phyloP scores from a whole-genome alignment of 108 stramenopile genomes.

The Ochromonas danica region DNA sequence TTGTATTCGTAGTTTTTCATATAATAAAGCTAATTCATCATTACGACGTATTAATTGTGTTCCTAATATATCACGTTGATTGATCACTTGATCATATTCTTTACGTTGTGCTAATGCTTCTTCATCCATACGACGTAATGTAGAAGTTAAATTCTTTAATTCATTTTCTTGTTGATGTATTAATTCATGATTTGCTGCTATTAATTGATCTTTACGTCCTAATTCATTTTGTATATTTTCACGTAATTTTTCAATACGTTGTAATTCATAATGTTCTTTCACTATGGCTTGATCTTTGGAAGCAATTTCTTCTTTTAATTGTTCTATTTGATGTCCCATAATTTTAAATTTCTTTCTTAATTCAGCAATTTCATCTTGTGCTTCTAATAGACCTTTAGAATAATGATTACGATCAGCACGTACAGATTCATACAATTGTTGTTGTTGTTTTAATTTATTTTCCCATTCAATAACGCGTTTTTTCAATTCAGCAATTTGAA shows the following conservation, averaged over 20 bases:
- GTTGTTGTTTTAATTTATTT: constrained; percentile 68
- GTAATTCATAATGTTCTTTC: constrained; percentile 71
- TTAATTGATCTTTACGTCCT: constrained; percentile 45
- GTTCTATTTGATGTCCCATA: constrained; percentile 66
- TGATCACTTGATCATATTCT: constrained; percentile 70
- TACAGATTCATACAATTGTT: constrained; percentile 66
- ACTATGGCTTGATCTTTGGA: constrained; percentile 71
- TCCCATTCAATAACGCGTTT: constrained; percentile 49
- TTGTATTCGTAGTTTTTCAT: constrained; percentile 78
- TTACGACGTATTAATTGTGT: constrained; percentile 80
- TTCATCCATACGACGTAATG: constrained; percentile 71
- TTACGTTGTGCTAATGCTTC: constrained; percentile 64
- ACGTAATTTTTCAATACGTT: constrained; percentile 57
- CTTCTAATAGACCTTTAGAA: constrained; percentile 63
- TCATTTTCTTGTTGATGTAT: constrained; percentile 58
- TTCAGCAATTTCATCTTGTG: constrained; percentile 70
- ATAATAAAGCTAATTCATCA: constrained; percentile 75
- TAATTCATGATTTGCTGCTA: constrained; percentile 58
- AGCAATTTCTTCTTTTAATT: constrained; percentile 65
- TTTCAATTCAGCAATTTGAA: constrained; percentile 20
- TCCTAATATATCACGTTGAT: constrained; percentile 77
- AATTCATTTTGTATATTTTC: constrained; percentile 50
- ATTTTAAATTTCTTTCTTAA: constrained; percentile 69
- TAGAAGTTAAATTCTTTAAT: constrained; percentile 57
- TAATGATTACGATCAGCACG: constrained; percentile 67